Evolutionary conservation across 2,329 filamentous ascomycete genomes (phyloP), one percentile per base, ranked within the genome.

Genomic region (Neopestalotiopsis sp.): DNA sequence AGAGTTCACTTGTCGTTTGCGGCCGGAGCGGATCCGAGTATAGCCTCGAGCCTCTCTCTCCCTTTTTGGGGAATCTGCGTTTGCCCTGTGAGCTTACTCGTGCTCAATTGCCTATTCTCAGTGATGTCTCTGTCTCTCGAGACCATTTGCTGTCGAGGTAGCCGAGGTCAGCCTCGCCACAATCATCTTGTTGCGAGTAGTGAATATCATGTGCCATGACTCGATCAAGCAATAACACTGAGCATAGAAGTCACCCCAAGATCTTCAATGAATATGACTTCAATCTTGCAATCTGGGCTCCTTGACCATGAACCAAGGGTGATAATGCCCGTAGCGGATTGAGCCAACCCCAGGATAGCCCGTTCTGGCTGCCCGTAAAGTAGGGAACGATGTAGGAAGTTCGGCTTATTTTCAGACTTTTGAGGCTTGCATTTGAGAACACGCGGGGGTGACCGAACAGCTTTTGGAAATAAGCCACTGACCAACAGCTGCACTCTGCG

Each of bases 341-440:
- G 5, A 7, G 6, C 10, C 45, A n/a, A n/a, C 45, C 24, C 24
- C 45, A 53, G 45, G 45, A n/a, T 24, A 3, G 45, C 45, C 45
- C 17, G 45, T 20, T 9, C 45, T 38, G 10, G 34, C 34, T 53
- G 17, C 42, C 42, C 14, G 45, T 20, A 53, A 17, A 17, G 45
- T 10, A 38, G 34, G 6, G 34, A 38, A 53, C 17, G 45, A n/a
- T 20, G 45, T 17, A 53, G 45, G 14, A 20, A 53, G 20, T 38
- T 53, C 45, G 45, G 45, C 45, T 53, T 53, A 53, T 53, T 53
- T 53, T 53, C 45, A 53, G 45, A 53, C 17, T 53, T 53, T n/a
- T 20, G 45, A 53, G 45, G 45, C 45, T 53, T 53, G 45, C 45
- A 53, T 53, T 38, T 53, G 45, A 20, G 17, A 53, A 53, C 45